A percentile compares a stretch with the other conserved stretches of the same genome.
phyloP scores from a whole-genome alignment of 768 basidiomycete species.

The Boletales sp. region DNA sequence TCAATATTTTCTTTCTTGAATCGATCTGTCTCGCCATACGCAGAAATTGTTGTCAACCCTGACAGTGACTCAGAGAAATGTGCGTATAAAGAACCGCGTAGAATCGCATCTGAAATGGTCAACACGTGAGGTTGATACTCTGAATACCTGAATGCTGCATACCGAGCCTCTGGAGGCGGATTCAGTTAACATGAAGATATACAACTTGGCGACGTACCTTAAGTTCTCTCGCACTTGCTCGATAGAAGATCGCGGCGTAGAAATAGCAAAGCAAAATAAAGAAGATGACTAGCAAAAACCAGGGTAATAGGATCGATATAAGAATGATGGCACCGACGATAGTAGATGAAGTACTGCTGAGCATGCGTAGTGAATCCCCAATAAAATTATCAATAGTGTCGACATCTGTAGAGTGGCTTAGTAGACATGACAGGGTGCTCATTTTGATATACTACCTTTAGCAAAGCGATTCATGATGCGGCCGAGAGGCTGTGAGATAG shows the following conservation, averaged over 20 bases:
- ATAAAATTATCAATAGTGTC: conserved; percentile 78
- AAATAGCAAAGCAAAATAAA: conserved; percentile 58
- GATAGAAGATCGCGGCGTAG: conserved; percentile 78
- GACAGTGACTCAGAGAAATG: conserved; percentile 91
- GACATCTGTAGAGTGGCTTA: conserved; percentile 42
- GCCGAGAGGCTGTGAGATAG: conserved; percentile 58
- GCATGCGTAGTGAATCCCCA: conserved; percentile 75
- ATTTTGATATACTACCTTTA: conserved; percentile 45
- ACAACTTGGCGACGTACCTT: conserved; percentile 46
- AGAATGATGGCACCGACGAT: conserved; percentile 77
- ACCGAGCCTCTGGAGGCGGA: conserved; percentile 49
- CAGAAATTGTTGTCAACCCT: conserved; percentile 83
- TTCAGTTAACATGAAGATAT: conserved; percentile 1
- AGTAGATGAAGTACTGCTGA: conserved; percentile 55
- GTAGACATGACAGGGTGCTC: not conserved
- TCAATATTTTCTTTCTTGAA: conserved; percentile 74
- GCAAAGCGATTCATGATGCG: conserved; percentile 90
- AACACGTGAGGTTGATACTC: too few relatives aligned
- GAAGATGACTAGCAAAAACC: conserved; percentile 77
- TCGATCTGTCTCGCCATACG: conserved; percentile 75
- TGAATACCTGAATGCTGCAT: conserved; percentile 3
- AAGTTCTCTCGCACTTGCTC: conserved; percentile 80
- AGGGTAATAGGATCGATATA: conserved; percentile 73
- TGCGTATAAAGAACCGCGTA: conserved; percentile 83
- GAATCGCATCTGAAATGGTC: conserved; percentile 58